Conservation (phyloP, 768 basidiomycete species). For the Coprinopsis sp. region DNA sequence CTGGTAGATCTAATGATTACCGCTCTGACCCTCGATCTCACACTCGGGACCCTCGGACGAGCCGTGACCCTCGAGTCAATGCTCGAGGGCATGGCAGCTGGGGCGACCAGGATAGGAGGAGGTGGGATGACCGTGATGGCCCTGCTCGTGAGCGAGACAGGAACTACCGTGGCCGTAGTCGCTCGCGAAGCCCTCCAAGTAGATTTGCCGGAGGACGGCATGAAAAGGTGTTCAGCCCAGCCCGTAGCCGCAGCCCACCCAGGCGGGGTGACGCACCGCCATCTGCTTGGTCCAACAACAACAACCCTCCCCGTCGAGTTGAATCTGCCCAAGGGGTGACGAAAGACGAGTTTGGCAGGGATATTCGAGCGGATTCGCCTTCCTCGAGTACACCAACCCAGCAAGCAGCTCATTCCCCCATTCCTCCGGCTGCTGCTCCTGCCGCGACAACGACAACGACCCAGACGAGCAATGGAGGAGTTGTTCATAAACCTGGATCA, state of each 20-base stretch:
- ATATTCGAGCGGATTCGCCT: slow-evolving; percentile 59
- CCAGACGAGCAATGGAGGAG: slow-evolving; percentile 39
- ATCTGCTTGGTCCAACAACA: slow-evolving; percentile 13
- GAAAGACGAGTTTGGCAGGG: slow-evolving; percentile 88
- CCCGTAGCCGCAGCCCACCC: no score
- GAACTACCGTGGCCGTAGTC: slow-evolving; percentile 49
- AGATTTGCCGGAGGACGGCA: slow-evolving; percentile 50
- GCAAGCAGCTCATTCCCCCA: slow-evolving; percentile 19
- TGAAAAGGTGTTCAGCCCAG: slow-evolving; percentile 56
- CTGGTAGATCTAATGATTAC: slow-evolving; percentile 44
- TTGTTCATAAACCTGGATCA: slow-evolving; percentile 38
- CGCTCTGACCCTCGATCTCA: slow-evolving; percentile 46
- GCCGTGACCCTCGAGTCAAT: slow-evolving; percentile 48
- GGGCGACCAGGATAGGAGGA: slow-evolving; percentile 44
- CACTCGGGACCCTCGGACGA: slow-evolving; percentile 37
- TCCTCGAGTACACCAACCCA: slow-evolving; percentile 19
- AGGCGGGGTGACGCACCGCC: slow-evolving; percentile 8
- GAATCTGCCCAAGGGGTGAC: no score
- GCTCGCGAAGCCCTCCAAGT: slow-evolving; percentile 70
- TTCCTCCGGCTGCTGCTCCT: slow-evolving; percentile 20
- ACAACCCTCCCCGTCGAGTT: slow-evolving; percentile 27
- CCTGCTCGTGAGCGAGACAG: slow-evolving; percentile 52
- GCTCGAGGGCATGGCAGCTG: slow-evolving; percentile 34
- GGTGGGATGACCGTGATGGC: slow-evolving; percentile 50
- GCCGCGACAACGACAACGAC: slow-evolving; percentile 33